These are phyloP conservation scores for Alternaria sp. DNA, from an alignment of 2,329 filamentous ascomycete genomes.

Conservation along the genomic window DNA sequence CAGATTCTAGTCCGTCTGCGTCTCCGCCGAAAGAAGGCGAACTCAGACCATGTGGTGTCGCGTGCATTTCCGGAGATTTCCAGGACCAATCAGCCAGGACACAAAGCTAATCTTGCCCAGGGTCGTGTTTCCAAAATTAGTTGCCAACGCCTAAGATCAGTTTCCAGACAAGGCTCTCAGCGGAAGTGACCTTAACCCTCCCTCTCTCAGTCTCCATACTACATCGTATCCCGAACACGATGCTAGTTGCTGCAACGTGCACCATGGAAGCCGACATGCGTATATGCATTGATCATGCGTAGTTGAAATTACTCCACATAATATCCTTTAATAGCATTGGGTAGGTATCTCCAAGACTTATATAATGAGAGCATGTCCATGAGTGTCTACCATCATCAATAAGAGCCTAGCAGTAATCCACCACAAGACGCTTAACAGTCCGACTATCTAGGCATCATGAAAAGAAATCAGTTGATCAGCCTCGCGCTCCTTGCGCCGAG, in stretches of 20 bases:
- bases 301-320: background rate
- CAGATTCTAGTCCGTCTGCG: background rate
- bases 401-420: background rate
- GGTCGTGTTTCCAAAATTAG: background rate
- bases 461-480: background rate
- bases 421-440: background rate
- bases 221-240: constrained; percentile 3
- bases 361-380: background rate
- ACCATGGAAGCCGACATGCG: background rate
- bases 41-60: background rate
- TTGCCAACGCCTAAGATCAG: background rate
- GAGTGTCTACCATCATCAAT: background rate
- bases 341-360: background rate
- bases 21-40: background rate
- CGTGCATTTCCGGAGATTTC: background rate
- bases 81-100: constrained; percentile 1
- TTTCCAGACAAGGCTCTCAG: background rate
- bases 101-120: background rate
- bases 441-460: background rate
- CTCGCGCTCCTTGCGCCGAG: constrained; percentile 12
- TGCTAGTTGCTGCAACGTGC: background rate
- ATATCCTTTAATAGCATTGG: background rate
- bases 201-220: background rate
- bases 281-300: background rate
- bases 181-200: background rate